Evolutionary conservation across 768 basidiomycete genomes (phyloP).

Genomic region (Pholiota molesta): DNA sequence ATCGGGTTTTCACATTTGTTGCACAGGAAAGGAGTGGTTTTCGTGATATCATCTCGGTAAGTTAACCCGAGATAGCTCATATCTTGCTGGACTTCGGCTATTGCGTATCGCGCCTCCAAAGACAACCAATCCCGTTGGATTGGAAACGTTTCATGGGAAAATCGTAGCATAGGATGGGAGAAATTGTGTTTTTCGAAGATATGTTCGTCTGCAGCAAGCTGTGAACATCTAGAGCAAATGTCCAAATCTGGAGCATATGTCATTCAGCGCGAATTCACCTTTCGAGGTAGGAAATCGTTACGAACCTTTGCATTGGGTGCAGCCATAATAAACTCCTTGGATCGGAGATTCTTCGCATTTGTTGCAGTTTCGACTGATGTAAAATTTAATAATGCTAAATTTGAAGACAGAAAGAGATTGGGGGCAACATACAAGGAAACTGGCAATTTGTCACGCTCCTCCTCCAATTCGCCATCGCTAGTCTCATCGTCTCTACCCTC

Average conservation of each 20-base stretch:
- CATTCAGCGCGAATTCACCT: not conserved
- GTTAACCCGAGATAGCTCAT: not conserved
- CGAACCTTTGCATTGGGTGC: slow-evolving; percentile 8
- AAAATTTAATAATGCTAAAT: not conserved
- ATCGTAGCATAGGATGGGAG: slow-evolving; percentile 5
- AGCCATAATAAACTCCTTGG: slow-evolving; percentile 4
- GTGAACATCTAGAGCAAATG: slow-evolving; percentile 7
- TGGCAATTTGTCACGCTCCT: too few relatives aligned
- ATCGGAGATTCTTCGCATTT: not conserved
- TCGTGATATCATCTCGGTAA: not conserved
- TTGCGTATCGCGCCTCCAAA: not conserved
- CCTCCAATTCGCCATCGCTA: too few relatives aligned
- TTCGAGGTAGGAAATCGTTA: not conserved
- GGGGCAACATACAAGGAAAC: not conserved
- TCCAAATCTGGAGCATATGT: slow-evolving; percentile 3
- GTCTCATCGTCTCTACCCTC: not conserved
- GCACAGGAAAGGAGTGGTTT: not conserved
- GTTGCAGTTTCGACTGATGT: not conserved
- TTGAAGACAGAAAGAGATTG: not conserved
- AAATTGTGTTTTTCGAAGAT: not conserved
- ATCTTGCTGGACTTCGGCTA: not conserved
- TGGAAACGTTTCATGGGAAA: not conserved
- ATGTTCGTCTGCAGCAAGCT: not conserved
- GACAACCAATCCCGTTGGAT: slow-evolving; percentile 4
- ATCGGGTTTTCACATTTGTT: not conserved